Percentiles rank a stretch among this genome's conserved stretches.
These are phyloP conservation scores for Cordyceps farinosa DNA, from an alignment of 2,329 filamentous ascomycete species.

Conservation along the genomic window DNA sequence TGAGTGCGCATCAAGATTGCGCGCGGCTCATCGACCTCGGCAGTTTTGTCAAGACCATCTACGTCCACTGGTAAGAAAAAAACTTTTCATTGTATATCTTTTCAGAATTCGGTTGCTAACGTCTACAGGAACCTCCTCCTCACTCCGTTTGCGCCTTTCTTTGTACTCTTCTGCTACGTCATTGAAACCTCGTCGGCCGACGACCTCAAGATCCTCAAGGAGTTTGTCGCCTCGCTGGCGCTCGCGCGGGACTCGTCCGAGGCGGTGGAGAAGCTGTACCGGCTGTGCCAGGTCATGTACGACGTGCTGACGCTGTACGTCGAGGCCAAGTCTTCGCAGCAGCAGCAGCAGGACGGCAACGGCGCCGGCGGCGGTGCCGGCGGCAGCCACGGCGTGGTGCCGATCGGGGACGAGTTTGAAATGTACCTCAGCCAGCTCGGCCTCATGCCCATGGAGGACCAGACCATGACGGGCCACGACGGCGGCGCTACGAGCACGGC, in stretches of 20 bases:
- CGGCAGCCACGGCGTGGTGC: constrained; percentile 32
- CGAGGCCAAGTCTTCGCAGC: constrained; percentile 53
- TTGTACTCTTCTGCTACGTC: constrained; percentile 56
- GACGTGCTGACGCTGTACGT: constrained; percentile 60
- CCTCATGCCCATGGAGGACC: constrained; percentile 47
- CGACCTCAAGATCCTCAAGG: constrained; percentile 53
- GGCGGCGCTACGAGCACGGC: constrained; percentile 13
- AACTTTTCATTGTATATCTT: background rate
- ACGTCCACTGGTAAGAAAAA: constrained; percentile 48
- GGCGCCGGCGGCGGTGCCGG: constrained; percentile 21
- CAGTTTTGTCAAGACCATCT: constrained; percentile 41
- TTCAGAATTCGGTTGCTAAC: background rate
- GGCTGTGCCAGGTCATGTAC: constrained; percentile 59
- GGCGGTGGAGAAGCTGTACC: constrained; percentile 56
- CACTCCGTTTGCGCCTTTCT: constrained; percentile 57
- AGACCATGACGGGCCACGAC: constrained; percentile 24
- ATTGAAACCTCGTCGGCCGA: constrained; percentile 50
- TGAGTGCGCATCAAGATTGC: constrained; percentile 43
- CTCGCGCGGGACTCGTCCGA: constrained; percentile 51
- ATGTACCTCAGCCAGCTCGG: constrained; percentile 62
- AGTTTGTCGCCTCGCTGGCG: constrained; percentile 55
- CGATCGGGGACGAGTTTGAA: constrained; percentile 59
- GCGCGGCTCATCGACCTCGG: constrained; percentile 42
- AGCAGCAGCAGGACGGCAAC: constrained; percentile 37
- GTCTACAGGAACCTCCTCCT: constrained; percentile 48